phyloP scores from a whole-genome alignment of 2,329 filamentous ascomycete species.

The Alternaria atra region DNA sequence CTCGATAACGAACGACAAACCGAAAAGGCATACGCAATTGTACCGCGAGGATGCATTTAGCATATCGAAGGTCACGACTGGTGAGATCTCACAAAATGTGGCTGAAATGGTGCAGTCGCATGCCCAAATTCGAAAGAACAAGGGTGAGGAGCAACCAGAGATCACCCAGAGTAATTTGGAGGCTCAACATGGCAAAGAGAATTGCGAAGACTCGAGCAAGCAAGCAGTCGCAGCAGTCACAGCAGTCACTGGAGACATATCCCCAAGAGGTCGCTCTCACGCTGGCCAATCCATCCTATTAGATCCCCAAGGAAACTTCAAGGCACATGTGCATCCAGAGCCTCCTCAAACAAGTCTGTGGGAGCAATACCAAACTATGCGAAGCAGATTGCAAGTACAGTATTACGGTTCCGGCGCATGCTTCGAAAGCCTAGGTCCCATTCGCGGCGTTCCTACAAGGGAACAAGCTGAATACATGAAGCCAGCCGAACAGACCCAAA shows the following conservation, averaged over 20 bases:
- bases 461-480: background rate
- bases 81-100: too few relatives aligned
- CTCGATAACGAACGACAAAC: background rate
- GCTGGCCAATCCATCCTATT: background rate
- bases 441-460: slow-evolving; percentile 7
- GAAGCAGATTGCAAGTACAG: background rate
- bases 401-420: slow-evolving; percentile 9
- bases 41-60: background rate
- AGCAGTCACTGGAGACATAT: too few relatives aligned
- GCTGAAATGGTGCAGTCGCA: too few relatives aligned
- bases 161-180: too few relatives aligned
- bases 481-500: background rate
- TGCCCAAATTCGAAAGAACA: too few relatives aligned
- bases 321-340: background rate
- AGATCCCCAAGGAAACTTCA: background rate
- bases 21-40: background rate
- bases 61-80: background rate
- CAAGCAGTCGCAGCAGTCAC: background rate
- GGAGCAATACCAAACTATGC: slow-evolving; percentile 9
- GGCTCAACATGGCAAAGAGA: too few relatives aligned
- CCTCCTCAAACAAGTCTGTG: background rate
- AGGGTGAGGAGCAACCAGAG: background rate
- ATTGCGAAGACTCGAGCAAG: too few relatives aligned
- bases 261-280: background rate
- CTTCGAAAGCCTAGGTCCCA: background rate